phyloP scores from a whole-genome alignment of 1,284 basidiomycete species.

The Tylopilus sp. region DNA sequence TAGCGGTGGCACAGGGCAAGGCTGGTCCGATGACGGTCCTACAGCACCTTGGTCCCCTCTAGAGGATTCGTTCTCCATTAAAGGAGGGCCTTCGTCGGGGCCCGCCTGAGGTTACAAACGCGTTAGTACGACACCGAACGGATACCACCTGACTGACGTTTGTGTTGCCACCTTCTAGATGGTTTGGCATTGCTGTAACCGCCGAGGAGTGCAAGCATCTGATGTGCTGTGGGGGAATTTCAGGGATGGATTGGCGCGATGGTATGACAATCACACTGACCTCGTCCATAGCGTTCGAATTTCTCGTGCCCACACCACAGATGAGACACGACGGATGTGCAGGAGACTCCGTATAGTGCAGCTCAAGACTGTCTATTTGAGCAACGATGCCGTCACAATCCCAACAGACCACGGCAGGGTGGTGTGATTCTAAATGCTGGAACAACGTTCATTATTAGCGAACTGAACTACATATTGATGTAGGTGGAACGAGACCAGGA shows the following conservation, averaged over 20 bases:
- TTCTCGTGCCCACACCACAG: conserved; percentile 25
- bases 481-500: background rate
- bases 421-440: conserved; percentile 36
- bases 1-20: background rate
- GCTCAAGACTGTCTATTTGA: conserved; percentile 30
- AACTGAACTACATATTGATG: background rate
- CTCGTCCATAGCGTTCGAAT: conserved; percentile 29
- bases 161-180: conserved; percentile 1
- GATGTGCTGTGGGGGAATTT: conserved; percentile 31
- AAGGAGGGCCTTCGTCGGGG: background rate
- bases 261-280: conserved; percentile 22
- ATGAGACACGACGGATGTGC: too few species aligned
- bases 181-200: conserved; percentile 13
- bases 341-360: conserved; percentile 31
- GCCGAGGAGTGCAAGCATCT: conserved; percentile 25
- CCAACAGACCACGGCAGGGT: conserved; percentile 41
- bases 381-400: conserved; percentile 40
- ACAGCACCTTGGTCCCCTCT: background rate
- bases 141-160: conserved; percentile 11
- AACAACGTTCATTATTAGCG: conserved; percentile 4
- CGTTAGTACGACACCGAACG: conserved; percentile 15
- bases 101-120: conserved; percentile 13
- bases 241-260: conserved; percentile 7
- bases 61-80: conserved; percentile 1
- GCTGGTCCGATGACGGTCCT: background rate